phyloP scores from a whole-genome alignment of 257 asterid species.

The Fraxinus quadrangulata region DNA sequence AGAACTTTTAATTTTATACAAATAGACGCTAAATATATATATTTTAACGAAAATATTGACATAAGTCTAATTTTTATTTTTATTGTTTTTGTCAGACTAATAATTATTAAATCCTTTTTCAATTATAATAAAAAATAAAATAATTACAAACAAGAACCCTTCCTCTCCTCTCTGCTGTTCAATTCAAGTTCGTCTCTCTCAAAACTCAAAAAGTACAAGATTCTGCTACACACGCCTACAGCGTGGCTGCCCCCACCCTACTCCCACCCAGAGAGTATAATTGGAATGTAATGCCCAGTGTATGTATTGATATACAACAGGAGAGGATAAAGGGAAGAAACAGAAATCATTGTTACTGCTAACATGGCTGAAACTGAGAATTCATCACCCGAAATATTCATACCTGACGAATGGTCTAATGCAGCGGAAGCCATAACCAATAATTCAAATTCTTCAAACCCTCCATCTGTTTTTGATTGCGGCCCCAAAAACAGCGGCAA shows the following conservation, averaged over 20 bases:
- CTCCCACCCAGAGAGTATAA: constrained; percentile 1
- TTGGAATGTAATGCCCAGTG: constrained; percentile 12
- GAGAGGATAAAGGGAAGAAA: constrained; percentile 9
- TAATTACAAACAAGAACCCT: neutral
- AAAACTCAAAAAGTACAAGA: neutral
- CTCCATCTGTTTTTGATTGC: constrained; percentile 63
- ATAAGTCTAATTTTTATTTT: too few species aligned
- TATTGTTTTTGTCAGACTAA: too few species aligned
- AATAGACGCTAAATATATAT: too few species aligned
- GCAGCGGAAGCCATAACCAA: constrained; percentile 60
- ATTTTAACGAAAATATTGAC: too few species aligned
- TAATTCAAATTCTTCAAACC: constrained; percentile 37
- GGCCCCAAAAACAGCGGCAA: constrained; percentile 94
- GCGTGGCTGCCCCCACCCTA: constrained; percentile 26
- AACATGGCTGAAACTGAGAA: constrained; percentile 36
- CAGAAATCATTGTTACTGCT: constrained; percentile 6
- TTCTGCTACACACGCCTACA: constrained; percentile 24
- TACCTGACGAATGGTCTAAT: constrained; percentile 70
- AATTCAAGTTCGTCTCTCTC: neutral
- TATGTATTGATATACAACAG: neutral
- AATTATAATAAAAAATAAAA: neutral
- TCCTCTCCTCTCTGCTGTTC: neutral
- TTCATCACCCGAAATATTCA: constrained; percentile 45
- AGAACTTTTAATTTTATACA: too few species aligned
- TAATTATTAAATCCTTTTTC: too few species aligned